Percentiles rank a stretch among this genome's conserved stretches.
Conservation (phyloP, 768 basidiomycete species). For the Phylloporus sp. region DNA sequence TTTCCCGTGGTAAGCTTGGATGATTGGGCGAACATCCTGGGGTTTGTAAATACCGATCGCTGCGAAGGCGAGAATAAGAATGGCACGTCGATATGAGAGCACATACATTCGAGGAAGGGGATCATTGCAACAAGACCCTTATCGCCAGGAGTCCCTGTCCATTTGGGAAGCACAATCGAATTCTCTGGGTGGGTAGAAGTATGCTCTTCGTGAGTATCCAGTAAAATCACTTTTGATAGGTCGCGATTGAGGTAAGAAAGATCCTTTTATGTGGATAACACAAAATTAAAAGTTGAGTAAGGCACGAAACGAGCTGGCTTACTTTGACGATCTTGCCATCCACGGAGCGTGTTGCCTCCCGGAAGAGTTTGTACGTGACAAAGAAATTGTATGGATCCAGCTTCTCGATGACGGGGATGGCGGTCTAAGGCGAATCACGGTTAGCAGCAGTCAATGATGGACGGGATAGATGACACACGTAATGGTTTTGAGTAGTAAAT, state of each 20-base stretch:
- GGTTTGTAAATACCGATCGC: constrained; percentile 92
- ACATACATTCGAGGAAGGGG: constrained; percentile 90
- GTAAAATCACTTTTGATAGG: constrained; percentile 79
- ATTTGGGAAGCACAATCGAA: constrained; percentile 75
- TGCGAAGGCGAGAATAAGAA: constrained; percentile 26
- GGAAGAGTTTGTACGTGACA: constrained; percentile 86
- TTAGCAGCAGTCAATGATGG: not conserved
- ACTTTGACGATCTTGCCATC: constrained; percentile 88
- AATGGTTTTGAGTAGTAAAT: constrained; percentile 87
- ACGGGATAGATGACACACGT: constrained; percentile 51
- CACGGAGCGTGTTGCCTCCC: constrained; percentile 82
- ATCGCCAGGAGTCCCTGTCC: constrained; percentile 77
- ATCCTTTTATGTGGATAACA: constrained; percentile 46
- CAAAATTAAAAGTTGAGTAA: not conserved
- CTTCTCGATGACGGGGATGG: constrained; percentile 83
- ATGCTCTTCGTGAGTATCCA: constrained; percentile 85
- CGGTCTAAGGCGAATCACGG: constrained; percentile 56
- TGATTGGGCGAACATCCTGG: constrained; percentile 80
- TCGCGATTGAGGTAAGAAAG: constrained; percentile 93
- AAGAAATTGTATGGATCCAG: constrained; percentile 91
- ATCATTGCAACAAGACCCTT: constrained; percentile 86
- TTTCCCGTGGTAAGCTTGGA: constrained; percentile 82
- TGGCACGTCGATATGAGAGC: not conserved
- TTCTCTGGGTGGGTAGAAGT: constrained; percentile 82
- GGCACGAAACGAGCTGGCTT: not conserved